Evolutionary conservation across 169 alveolate genomes (phyloP).

Genomic region (Cryptosporidium sp.): DNA sequence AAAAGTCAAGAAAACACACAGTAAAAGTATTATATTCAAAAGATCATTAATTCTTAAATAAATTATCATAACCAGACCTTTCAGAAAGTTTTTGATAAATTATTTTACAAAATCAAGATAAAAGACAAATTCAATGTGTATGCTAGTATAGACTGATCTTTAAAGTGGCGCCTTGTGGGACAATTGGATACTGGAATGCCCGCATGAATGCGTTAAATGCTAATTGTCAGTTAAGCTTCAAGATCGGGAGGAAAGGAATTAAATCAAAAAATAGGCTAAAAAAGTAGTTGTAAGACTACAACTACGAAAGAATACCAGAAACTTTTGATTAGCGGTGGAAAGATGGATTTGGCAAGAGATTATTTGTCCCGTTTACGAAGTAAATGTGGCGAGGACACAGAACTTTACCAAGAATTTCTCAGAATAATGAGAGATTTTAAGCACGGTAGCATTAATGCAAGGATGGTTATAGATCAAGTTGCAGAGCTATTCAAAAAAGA

Average conservation of each 20-base stretch:
- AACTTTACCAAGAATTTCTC: constrained; percentile 70
- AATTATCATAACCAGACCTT: not conserved
- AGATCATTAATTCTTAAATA: not conserved
- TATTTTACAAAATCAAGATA: not conserved
- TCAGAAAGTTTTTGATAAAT: not conserved
- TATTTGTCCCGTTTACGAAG: constrained; percentile 69
- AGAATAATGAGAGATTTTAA: constrained; percentile 75
- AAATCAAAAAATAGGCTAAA: not conserved
- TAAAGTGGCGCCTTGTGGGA: constrained; percentile 76
- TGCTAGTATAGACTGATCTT: constrained; percentile 73
- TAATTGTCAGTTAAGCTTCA: constrained; percentile 71
- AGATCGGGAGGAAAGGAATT: constrained; percentile 52
- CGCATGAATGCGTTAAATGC: constrained; percentile 75
- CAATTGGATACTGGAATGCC: constrained; percentile 76
- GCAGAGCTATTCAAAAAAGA: constrained; percentile 62
- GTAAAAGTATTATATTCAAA: no score
- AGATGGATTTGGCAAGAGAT: constrained; percentile 73
- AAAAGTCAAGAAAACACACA: not conserved
- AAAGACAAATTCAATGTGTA: constrained; percentile 66
- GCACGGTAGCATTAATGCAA: constrained; percentile 70
- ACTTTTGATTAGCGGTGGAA: constrained; percentile 48
- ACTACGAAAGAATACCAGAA: constrained; percentile 7
- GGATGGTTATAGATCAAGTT: constrained; percentile 59
- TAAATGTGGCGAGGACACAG: constrained; percentile 72
- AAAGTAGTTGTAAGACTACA: constrained; percentile 49